Percentiles rank a stretch among this genome's conserved stretches.
These are phyloP conservation scores for Psilocybe tampanensis DNA, from an alignment of 768 basidiomycete genomes.

Conservation along the genomic window DNA sequence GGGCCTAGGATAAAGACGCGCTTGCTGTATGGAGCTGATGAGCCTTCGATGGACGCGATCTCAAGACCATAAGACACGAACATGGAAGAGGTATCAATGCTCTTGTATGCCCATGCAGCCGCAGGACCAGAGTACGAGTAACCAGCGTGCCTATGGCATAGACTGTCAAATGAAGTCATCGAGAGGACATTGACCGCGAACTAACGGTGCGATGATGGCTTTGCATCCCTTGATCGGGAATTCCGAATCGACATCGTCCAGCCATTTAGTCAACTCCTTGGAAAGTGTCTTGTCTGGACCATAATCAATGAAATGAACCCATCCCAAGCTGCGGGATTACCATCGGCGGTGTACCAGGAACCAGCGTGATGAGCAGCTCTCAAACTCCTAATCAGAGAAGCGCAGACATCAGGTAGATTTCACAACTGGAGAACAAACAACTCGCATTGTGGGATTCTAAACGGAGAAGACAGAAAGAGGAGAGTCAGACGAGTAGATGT, in stretches of 20 bases:
- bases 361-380: slow-evolving; percentile 83
- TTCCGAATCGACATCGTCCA: slow-evolving; percentile 51
- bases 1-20: slow-evolving; percentile 95
- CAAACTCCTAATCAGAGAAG: slow-evolving; percentile 14
- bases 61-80: slow-evolving; percentile 39
- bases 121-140: slow-evolving; percentile 93
- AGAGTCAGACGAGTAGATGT: not conserved
- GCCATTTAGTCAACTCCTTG: slow-evolving; percentile 63
- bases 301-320: slow-evolving; percentile 6
- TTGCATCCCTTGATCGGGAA: slow-evolving; percentile 71
- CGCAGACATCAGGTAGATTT: not conserved
- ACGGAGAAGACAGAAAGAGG: not conserved
- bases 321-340: slow-evolving; percentile 36
- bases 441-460: slow-evolving; percentile 19
- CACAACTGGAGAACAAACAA: not conserved
- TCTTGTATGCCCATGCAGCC: slow-evolving; percentile 96
- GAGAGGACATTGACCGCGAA: slow-evolving; percentile 12
- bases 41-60: slow-evolving; percentile 6
- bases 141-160: slow-evolving; percentile 79
- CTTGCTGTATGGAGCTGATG: slow-evolving; percentile 51
- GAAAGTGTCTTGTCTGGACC: slow-evolving; percentile 57
- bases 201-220: slow-evolving; percentile 96
- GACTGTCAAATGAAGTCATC: not conserved
- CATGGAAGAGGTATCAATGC: slow-evolving; percentile 83
- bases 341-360: slow-evolving; percentile 82